phyloP scores from a whole-genome alignment of 768 basidiomycete genomes.

The Termitomyces eurrhizus region DNA sequence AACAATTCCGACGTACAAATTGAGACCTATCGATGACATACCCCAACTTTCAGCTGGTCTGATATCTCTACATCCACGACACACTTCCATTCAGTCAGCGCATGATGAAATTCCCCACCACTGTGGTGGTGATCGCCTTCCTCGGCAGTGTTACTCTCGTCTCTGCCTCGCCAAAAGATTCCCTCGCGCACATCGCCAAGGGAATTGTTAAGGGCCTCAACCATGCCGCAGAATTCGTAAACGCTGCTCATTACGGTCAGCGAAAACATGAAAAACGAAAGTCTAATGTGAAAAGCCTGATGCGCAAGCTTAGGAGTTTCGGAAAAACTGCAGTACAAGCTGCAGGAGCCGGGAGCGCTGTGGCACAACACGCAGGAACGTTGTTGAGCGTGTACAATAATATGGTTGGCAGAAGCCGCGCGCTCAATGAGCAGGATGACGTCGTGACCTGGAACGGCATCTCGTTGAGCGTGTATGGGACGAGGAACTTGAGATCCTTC shows the following conservation, averaged over 20 bases:
- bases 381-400: not conserved
- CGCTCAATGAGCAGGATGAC: not conserved
- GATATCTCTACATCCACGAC: not conserved
- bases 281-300: not conserved
- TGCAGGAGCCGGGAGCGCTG: not conserved
- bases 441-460: not conserved
- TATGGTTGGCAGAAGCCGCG: not conserved
- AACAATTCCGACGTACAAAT: not conserved
- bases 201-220: not conserved
- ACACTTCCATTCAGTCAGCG: not conserved
- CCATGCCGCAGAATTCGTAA: not conserved
- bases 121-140: not conserved
- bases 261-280: not conserved
- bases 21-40: not conserved
- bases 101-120: not conserved
- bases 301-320: not conserved
- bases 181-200: not conserved
- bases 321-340: not conserved
- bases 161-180: not conserved
- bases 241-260: not conserved
- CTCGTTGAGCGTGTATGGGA: not conserved
- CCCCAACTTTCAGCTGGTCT: slow-evolving; percentile 3
- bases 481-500: not conserved
- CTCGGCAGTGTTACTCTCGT: not conserved
- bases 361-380: not conserved